A percentile compares a stretch with the other conserved stretches of the same genome.
Evolutionary conservation across 2,329 filamentous ascomycete species (phyloP).

Genomic region (Didymella exigua): DNA sequence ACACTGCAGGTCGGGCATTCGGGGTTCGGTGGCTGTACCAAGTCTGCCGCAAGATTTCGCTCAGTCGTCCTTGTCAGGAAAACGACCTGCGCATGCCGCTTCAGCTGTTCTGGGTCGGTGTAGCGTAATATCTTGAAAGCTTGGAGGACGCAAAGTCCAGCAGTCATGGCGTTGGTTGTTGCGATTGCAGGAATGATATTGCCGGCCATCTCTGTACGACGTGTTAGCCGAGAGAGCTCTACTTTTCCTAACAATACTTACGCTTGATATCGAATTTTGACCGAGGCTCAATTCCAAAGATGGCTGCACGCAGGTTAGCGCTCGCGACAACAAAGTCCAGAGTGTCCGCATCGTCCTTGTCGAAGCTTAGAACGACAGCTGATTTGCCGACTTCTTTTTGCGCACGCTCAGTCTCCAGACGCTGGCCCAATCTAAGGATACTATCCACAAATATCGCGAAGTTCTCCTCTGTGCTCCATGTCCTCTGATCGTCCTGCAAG

Average conservation of each 20-base stretch:
- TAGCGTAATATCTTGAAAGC: slow-evolving; percentile 83
- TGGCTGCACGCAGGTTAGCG: slow-evolving; percentile 83
- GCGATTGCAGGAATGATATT: slow-evolving; percentile 99
- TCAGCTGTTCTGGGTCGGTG: slow-evolving; percentile 57
- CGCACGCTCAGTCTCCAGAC: slow-evolving; percentile 69
- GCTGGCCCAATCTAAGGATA: slow-evolving; percentile 74
- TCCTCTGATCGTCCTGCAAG: slow-evolving; percentile 69
- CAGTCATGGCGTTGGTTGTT: slow-evolving; percentile 96
- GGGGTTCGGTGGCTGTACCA: slow-evolving; percentile 70
- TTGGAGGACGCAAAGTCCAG: slow-evolving; percentile 88
- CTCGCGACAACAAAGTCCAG: slow-evolving; percentile 91
- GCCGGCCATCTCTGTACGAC: slow-evolving; percentile 82
- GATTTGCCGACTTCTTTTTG: slow-evolving; percentile 56
- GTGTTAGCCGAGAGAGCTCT: slow-evolving; percentile 8
- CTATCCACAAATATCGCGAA: slow-evolving; percentile 86
- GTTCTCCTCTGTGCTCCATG: slow-evolving; percentile 85
- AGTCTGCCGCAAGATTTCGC: slow-evolving; percentile 63
- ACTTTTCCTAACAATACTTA: slow-evolving; percentile 36
- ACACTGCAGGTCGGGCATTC: slow-evolving; percentile 84
- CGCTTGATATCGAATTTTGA: slow-evolving; percentile 95
- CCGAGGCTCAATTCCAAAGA: slow-evolving; percentile 88
- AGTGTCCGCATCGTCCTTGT: slow-evolving; percentile 96
- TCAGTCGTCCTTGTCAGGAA: slow-evolving; percentile 75
- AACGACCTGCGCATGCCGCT: slow-evolving; percentile 73
- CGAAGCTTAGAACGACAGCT: slow-evolving; percentile 76